phyloP scores from a whole-genome alignment of 768 basidiomycete species.

The Lentinula raphanica region DNA sequence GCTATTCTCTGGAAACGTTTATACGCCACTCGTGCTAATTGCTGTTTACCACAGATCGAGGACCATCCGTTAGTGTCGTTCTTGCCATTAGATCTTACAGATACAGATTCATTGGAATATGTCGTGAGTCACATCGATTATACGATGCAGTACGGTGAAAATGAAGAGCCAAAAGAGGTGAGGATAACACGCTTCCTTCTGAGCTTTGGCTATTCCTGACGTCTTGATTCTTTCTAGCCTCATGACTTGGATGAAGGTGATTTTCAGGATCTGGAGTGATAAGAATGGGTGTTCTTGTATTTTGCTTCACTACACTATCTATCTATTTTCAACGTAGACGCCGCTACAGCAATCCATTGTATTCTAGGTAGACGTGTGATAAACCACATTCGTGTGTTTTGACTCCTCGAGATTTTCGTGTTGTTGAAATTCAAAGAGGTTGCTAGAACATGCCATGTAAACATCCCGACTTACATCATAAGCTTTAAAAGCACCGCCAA shows the following conservation, averaged over 20 bases:
- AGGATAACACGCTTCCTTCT: conserved; percentile 11
- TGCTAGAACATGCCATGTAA: not conserved
- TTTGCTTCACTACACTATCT: not conserved
- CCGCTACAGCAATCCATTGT: not conserved
- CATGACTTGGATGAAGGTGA: conserved; percentile 92
- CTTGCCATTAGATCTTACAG: conserved; percentile 87
- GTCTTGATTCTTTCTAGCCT: conserved; percentile 58
- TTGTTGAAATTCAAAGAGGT: too few relatives aligned
- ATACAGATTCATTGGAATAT: conserved; percentile 82
- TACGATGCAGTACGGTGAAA: conserved; percentile 98
- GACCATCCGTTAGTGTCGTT: conserved; percentile 98
- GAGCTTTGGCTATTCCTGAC: conserved; percentile 13
- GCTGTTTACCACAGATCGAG: conserved; percentile 68
- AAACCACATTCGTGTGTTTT: too few relatives aligned
- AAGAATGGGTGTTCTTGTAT: not conserved
- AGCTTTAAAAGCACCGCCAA: not conserved
- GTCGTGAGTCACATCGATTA: conserved; percentile 96
- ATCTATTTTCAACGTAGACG: not conserved
- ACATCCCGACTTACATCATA: not conserved
- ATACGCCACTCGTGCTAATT: not conserved
- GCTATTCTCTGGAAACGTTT: not conserved
- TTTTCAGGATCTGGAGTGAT: conserved; percentile 69
- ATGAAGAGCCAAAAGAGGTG: conserved; percentile 95
- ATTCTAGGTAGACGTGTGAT: not conserved
- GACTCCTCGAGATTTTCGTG: too few relatives aligned